A percentile compares a stretch with the other conserved stretches of the same genome.
Evolutionary conservation across 2,329 filamentous ascomycete species (phyloP).

Genomic region (Dissoconium aciculare): DNA sequence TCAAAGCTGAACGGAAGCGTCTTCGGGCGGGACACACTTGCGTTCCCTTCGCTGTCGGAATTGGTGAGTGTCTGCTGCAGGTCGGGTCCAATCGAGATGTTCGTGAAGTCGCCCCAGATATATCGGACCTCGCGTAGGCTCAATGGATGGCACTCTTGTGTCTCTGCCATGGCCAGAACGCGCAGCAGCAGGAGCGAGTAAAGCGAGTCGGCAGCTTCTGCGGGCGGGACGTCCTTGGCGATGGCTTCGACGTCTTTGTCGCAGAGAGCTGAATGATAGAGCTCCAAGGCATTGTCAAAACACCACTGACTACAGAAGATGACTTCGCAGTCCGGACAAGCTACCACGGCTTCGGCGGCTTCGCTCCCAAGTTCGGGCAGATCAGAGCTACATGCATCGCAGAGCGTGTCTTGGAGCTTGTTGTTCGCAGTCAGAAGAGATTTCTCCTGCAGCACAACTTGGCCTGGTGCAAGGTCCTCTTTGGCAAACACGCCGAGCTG

Average conservation of each 20-base stretch:
- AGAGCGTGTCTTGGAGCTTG: slow-evolving; percentile 69
- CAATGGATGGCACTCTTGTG: slow-evolving; percentile 42
- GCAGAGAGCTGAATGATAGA: slow-evolving; percentile 46
- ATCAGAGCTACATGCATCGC: slow-evolving; percentile 71
- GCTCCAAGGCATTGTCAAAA: slow-evolving; percentile 37
- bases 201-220: slow-evolving; percentile 43
- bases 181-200: slow-evolving; percentile 46
- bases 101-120: slow-evolving; percentile 48
- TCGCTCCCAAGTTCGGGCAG: slow-evolving; percentile 37
- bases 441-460: slow-evolving; percentile 64
- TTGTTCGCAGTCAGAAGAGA: slow-evolving; percentile 83
- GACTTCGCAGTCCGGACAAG: slow-evolving; percentile 42
- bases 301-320: slow-evolving; percentile 47
- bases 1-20: slow-evolving; percentile 67
- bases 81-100: slow-evolving; percentile 4
- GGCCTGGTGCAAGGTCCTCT: slow-evolving; percentile 60
- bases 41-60: slow-evolving; percentile 3
- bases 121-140: slow-evolving; percentile 46
- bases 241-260: slow-evolving; percentile 42
- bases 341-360: slow-evolving; percentile 19
- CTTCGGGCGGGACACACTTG: slow-evolving; percentile 26
- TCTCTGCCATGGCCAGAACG: slow-evolving; percentile 45
- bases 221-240: slow-evolving; percentile 41
- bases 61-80: slow-evolving; percentile 5
- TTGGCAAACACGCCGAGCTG: slow-evolving; percentile 87